Base-by-base conservation (phyloP, 306 rosid genomes). In the Amphicarpaea edgeworthii region DNA sequence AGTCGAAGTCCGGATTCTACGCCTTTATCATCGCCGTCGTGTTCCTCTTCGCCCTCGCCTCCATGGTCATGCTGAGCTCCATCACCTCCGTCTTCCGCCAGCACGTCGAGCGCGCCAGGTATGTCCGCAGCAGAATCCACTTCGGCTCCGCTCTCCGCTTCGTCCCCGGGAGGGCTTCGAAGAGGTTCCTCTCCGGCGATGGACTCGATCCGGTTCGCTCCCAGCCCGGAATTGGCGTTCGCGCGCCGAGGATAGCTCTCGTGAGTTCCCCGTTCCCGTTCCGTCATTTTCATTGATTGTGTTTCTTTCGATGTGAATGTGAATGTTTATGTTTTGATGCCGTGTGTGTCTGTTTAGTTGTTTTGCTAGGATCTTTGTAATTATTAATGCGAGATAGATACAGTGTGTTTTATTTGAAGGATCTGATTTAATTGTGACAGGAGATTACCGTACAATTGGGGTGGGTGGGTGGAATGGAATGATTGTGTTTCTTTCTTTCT, bases 61-160 rank as follows among this genome's bases (percentile, higher is more conserved):
- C 97, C 64, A 77, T 95, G 86, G 87, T 92, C 76, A 62, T 92
- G 93, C 99, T 90, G 87, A 95, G 87, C 87, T 92, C 97, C 49
- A 90, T 90, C 76, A 84, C 87, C 7, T 83, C 86, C 43, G 92
- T 86, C 32, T 87, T 90, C 75, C 77, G 95, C 38, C 89, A 78
- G 34, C 78, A 90, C 9, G 51, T 83, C 47, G 90, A 89, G 43
- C 76, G 76, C 49, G 86, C 74, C 5, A 30, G 88, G 62, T 4
- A 79, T 45, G 53, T 73, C 3, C 86, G 72, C 28, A 65, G 79
- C 0, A 91, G 89, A 0, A 61, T 92, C 55, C 87, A 80, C 91
- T 88, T 95, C 38, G 97, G 97, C 10, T 85, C 79, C 68, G 69
- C 91, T 61, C 82, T 95, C 47, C 89, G 85, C 91, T 95, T 95